Percentiles rank a stretch among this genome's conserved stretches.
phyloP scores from a whole-genome alignment of 805 yeast species.

The Wickerhamomyces pijperi region DNA sequence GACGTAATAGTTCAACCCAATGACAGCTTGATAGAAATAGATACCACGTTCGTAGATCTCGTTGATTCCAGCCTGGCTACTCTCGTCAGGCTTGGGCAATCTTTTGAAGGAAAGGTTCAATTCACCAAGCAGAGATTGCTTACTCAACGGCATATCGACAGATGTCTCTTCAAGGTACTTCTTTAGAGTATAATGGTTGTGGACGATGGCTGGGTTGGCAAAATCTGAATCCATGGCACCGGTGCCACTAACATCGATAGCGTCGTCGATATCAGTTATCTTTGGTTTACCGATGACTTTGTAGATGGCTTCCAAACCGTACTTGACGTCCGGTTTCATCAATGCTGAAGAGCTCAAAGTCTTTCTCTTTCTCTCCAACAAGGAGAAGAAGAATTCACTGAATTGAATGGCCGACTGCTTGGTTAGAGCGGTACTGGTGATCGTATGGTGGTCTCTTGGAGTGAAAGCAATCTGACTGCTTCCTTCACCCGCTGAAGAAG shows the following conservation, averaged over 20 bases:
- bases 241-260: too few species aligned
- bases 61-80: too few species aligned
- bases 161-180: too few species aligned
- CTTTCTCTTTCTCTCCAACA: conserved; percentile 44
- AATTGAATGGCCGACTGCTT: conserved; percentile 27
- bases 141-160: not conserved
- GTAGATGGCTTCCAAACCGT: conserved; percentile 57
- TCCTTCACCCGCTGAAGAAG: conserved; percentile 29
- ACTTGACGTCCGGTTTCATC: conserved; percentile 63
- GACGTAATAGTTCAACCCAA: conserved; percentile 54
- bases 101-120: conserved; percentile 18
- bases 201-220: too few species aligned
- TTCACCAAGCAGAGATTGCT: conserved; percentile 43
- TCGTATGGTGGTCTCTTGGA: conserved; percentile 40
- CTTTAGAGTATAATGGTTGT: too few species aligned
- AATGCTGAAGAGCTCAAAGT: conserved; percentile 36
- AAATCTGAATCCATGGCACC: conserved; percentile 21
- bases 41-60: conserved; percentile 41
- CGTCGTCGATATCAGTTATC: too few species aligned
- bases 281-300: conserved; percentile 70
- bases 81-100: too few species aligned
- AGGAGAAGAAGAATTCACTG: conserved; percentile 39
- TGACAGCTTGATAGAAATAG: conserved; percentile 58
- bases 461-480: conserved; percentile 4
- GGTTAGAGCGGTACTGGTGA: conserved; percentile 29